Conservation (phyloP, 495 filamentous ascomycete species). For the Neurospora hispaniola region DNA sequence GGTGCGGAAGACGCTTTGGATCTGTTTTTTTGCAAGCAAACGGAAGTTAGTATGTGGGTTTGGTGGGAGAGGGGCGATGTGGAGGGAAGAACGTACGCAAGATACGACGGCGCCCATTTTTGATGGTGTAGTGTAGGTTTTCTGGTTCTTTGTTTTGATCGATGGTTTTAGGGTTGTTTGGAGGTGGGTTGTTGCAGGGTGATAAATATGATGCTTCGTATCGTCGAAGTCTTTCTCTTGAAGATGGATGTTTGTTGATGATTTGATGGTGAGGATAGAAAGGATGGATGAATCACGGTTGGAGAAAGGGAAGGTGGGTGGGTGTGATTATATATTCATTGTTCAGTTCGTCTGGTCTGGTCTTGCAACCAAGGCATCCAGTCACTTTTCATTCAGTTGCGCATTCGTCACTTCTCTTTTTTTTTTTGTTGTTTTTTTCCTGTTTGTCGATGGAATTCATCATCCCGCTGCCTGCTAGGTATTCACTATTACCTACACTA, state of each 20-base stretch:
- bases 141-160: no score
- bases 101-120: conserved; percentile 94
- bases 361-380: not conserved
- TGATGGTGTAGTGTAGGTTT: no score
- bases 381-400: not conserved
- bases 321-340: not conserved
- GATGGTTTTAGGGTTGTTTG: no score
- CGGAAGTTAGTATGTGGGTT: no score
- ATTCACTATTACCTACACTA: no score
- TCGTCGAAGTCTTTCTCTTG: conserved; percentile 1
- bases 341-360: not conserved
- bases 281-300: not conserved
- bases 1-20: conserved; percentile 65
- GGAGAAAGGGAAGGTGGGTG: not conserved
- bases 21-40: no score
- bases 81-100: conserved; percentile 57
- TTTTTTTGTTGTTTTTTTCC: no score
- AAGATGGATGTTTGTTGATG: not conserved
- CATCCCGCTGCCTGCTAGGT: no score
- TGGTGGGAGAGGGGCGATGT: not conserved
- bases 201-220: conserved; percentile 1
- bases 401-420: not conserved
- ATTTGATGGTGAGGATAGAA: conserved; percentile 1
- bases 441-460: no score
- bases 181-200: no score